Base-by-base conservation (phyloP, 2,329 filamentous ascomycete genomes). In the Neopestalotiopsis sp. region DNA sequence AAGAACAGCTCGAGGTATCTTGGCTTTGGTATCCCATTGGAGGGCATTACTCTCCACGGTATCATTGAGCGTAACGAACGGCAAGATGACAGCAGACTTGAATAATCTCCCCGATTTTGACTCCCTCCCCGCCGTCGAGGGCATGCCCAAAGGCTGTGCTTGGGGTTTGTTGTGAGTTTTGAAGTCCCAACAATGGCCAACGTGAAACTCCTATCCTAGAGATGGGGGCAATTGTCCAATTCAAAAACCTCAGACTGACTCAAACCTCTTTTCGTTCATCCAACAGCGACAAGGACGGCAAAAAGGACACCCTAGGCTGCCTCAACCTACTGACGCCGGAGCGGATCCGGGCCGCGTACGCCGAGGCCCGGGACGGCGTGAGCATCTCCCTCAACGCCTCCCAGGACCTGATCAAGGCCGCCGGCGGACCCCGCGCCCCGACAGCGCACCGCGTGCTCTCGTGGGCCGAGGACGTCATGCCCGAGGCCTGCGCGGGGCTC, bases 151-250 rank as follows among this genome's bases (percentile, higher is more conserved):
- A n/a, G 69, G 69, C 1, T 70, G 66, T 32, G 69, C 66, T 4
- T 70, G 69, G 69, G 69, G 69, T 20, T 4, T 70, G 4, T 70
- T 70, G 69, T 68, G 68, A 66, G 69, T 58, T 4, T 28, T 9
- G 9, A 61, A 61, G 24, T n/a, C 20, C 9, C 34, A 17, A 14
- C 14, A 42, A 32, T 28, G 24, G 24, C 2, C 24, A 28, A 28
- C 24, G 24, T 28, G 24, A 28, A 28, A 3, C 3, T 28, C 24
- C 24, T 28, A 28, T 28, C 24, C 24, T 28, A 28, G 24, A 3
- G 3, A 28, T 2, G 24, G 3, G 4, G 24, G 24, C 24, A 28
- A 28, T 28, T 28, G 24, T 28, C 24, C 24, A 28, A 28, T 3
- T 3, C 1, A 0, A 3, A 24, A n/a, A 28, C 13, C 0, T 3